Evolutionary conservation across 1,284 basidiomycete genomes (phyloP), one percentile per base, ranked within the genome.

Genomic region (Leccinum pallidistipes): DNA sequence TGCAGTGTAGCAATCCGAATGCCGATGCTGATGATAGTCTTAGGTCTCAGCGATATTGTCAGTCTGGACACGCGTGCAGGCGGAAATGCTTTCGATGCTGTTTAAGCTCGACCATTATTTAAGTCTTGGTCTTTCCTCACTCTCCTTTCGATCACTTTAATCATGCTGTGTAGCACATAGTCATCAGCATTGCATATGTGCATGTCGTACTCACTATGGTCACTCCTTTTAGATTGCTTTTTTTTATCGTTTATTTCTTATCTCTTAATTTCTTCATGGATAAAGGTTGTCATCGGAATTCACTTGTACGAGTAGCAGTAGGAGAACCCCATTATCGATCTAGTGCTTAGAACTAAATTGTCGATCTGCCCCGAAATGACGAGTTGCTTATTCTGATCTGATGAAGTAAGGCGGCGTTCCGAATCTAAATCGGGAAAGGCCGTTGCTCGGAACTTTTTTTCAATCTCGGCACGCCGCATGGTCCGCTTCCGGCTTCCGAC

Each of bases 61-160:
- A 74, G 79, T 38, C 76, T 89, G 21, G 88, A 90, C 62, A 76
- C 82, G 1, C 75, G 75, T 57, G 86, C 86, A 0, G 86, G 86
- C n/a, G 86, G 85, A 49, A 80, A 76, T 64, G 82, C 86, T 1
- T 87, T 86, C 69, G 72, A 80, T 50, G 65, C 74, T 52, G 79
- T 85, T 45, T 86, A 75, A 77, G 57, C 1, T 45, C n/a, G 0
- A 50, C 32, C 29, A 27, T 36, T 34, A 14, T 59, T 54, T 56
- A 57, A 49, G 9, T 53, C 32, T 53, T 14, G 9, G 18, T 32
- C 24, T 55, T 49, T 50, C 21, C 21, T 32, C 16, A 2, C 4
- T 16, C 2, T 49, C 18, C 4, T 59, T 32, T 27, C 0, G 50
- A 50, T 52, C 52, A 24, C n/a, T 53, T 31, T 62, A 62, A 56